A percentile compares a stretch with the other conserved stretches of the same genome.
phyloP scores from a whole-genome alignment of 164 flowering plant species.

The Magnolia sinica region DNA sequence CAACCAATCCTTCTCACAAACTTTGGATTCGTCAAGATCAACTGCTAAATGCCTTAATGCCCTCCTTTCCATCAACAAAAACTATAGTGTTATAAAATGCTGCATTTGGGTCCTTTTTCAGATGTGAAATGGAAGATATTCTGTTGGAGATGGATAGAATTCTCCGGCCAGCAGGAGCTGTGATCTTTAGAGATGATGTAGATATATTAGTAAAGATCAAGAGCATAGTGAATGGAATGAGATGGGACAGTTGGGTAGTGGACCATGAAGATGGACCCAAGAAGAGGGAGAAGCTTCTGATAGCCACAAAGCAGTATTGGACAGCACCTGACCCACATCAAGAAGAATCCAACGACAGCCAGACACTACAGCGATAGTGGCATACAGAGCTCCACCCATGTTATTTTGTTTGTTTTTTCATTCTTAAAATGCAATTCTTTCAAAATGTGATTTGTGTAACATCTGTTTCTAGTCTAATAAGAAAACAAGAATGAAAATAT shows the following conservation, averaged over 20 bases:
- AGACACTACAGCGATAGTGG: neutral
- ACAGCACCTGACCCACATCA: slow-evolving; percentile 42
- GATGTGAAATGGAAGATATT: slow-evolving; percentile 70
- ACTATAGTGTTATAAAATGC: no score
- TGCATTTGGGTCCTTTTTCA: slow-evolving; percentile 16
- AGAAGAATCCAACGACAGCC: slow-evolving; percentile 2
- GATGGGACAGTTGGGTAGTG: slow-evolving; percentile 57
- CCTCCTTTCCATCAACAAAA: no score
- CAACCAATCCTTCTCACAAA: no score
- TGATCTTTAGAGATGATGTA: slow-evolving; percentile 63
- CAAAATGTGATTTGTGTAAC: no score
- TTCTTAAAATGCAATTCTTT: slow-evolving; percentile 7
- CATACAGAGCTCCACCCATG: neutral
- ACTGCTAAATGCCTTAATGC: no score
- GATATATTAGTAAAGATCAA: slow-evolving; percentile 40
- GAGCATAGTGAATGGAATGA: slow-evolving; percentile 49
- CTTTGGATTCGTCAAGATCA: no score
- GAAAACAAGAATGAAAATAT: no score
- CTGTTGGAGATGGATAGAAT: slow-evolving; percentile 78
- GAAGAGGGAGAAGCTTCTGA: slow-evolving; percentile 56
- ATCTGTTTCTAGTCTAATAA: no score
- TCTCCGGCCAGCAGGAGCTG: slow-evolving; percentile 68
- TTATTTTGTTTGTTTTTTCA: neutral
- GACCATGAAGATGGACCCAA: slow-evolving; percentile 79
- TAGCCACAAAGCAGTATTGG: slow-evolving; percentile 70